Percentiles rank a stretch among this genome's conserved stretches.
These are phyloP conservation scores for Phytophthora brassicae DNA, from an alignment of 352 stramenopile genomes.

Conservation along the genomic window DNA sequence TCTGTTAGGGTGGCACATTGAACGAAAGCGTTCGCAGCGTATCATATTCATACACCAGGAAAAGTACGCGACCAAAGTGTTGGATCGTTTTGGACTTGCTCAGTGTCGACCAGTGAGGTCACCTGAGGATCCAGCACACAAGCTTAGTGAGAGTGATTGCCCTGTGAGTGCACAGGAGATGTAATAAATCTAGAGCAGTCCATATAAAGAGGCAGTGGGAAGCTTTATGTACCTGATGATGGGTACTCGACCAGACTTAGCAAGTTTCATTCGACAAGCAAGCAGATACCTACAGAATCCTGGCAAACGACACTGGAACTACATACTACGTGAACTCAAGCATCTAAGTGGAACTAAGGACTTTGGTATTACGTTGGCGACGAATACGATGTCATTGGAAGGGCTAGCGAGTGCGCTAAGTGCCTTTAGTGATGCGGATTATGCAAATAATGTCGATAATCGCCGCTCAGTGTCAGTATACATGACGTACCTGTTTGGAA, in stretches of 20 bases:
- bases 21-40: not conserved
- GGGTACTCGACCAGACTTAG: too few relatives aligned
- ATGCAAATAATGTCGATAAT: constrained; percentile 2
- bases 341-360: constrained; percentile 11
- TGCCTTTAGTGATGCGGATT: constrained; percentile 8
- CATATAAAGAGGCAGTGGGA: constrained; percentile 8
- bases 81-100: too few relatives aligned
- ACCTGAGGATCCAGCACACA: too few relatives aligned
- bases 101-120: too few relatives aligned
- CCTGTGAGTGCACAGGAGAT: too few relatives aligned
- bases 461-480: constrained; percentile 8
- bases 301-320: constrained; percentile 8
- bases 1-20: not conserved
- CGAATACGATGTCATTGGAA: too few relatives aligned
- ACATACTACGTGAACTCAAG: constrained; percentile 3
- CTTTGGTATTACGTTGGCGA: constrained; percentile 4
- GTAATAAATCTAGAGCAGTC: too few relatives aligned
- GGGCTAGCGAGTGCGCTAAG: not conserved
- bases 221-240: constrained; percentile 30
- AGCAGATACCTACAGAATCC: too few relatives aligned
- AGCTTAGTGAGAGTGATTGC: too few relatives aligned
- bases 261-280: too few relatives aligned
- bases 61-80: not conserved
- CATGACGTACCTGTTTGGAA: constrained; percentile 14
- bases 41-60: constrained; percentile 20